Conservation (phyloP, 805 yeast species). For the Candida verbasci region DNA sequence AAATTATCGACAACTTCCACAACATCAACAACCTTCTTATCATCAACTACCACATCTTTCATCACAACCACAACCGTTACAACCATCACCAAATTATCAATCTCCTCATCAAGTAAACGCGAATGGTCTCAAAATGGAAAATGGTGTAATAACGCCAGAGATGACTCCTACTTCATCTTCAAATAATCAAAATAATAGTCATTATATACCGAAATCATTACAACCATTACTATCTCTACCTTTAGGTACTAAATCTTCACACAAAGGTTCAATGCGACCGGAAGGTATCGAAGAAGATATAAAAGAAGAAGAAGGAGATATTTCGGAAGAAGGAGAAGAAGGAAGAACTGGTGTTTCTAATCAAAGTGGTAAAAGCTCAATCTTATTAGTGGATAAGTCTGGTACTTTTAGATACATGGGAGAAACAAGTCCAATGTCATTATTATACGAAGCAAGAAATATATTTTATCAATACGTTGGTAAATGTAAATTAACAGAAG, state of each 20-base stretch:
- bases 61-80: constrained; percentile 3
- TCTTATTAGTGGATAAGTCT: constrained; percentile 29
- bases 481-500: constrained; percentile 34
- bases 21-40: constrained; percentile 4
- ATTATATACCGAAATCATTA: constrained; percentile 11
- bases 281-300: neutral
- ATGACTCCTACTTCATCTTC: constrained; percentile 6
- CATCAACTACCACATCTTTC: constrained; percentile 1
- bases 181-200: constrained; percentile 1
- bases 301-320: neutral
- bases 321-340: constrained; percentile 1
- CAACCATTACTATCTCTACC: constrained; percentile 12
- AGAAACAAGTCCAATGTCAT: constrained; percentile 39
- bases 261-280: neutral
- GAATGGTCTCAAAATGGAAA: neutral
- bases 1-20: constrained; percentile 1
- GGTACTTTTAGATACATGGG: constrained; percentile 38
- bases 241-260: neutral
- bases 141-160: constrained; percentile 8
- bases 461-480: constrained; percentile 21
- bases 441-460: constrained; percentile 36
- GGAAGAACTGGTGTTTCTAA: constrained; percentile 10
- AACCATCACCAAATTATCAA: no score
- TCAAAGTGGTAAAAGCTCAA: constrained; percentile 18
- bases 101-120: no score